Percentiles rank a stretch among this genome's conserved stretches.
phyloP scores from a whole-genome alignment of 371 early-diverging fungal species.

The Rhizopus delemar region DNA sequence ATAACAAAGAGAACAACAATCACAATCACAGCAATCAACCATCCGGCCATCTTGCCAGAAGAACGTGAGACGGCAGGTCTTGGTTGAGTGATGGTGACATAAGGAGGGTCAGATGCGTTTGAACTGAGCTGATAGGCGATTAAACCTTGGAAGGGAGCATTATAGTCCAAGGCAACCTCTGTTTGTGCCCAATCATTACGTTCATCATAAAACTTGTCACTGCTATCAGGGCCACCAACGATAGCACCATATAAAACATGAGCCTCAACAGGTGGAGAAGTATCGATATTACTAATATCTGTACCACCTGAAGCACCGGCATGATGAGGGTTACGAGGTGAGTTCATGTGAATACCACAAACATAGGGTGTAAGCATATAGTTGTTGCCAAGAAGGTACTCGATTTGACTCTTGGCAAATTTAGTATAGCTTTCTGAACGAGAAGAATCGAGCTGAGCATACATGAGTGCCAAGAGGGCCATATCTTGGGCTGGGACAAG shows the following conservation, averaged over 20 bases:
- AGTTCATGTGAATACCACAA: constrained; percentile 62
- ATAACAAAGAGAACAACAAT: constrained; percentile 32
- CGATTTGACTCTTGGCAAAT: constrained; percentile 54
- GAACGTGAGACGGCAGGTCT: constrained; percentile 31
- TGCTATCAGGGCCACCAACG: constrained; percentile 63
- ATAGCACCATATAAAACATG: constrained; percentile 60
- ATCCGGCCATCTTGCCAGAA: constrained; percentile 21
- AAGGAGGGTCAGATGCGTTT: constrained; percentile 52
- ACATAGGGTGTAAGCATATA: constrained; percentile 62
- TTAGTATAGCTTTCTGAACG: constrained; percentile 37
- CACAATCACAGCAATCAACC: constrained; percentile 57
- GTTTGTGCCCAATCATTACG: constrained; percentile 55
- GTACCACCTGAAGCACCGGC: constrained; percentile 64
- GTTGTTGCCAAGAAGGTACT: constrained; percentile 63
- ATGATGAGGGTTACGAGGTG: constrained; percentile 66
- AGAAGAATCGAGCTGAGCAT: constrained; percentile 28
- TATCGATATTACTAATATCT: constrained; percentile 45
- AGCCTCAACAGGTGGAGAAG: constrained; percentile 35
- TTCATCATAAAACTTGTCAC: constrained; percentile 57
- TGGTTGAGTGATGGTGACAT: constrained; percentile 48
- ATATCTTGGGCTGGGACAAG: constrained; percentile 51
- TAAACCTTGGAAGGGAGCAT: constrained; percentile 63
- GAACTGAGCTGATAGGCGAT: constrained; percentile 61
- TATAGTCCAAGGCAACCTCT: constrained; percentile 69
- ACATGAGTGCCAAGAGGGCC: constrained; percentile 44